phyloP scores from a whole-genome alignment of 768 basidiomycete species.

The Lactifluus pinguis region DNA sequence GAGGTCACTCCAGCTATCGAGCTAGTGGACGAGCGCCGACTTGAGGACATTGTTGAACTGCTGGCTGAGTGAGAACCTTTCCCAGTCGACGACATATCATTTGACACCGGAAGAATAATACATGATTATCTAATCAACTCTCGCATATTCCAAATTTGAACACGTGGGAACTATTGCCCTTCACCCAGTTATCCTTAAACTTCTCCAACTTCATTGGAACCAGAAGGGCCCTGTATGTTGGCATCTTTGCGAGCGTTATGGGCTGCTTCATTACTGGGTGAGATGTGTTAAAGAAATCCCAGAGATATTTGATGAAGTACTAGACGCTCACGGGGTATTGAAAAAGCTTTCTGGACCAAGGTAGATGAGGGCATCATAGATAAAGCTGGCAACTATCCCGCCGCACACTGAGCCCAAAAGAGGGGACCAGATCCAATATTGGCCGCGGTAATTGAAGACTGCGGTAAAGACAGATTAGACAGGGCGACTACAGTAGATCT shows the following conservation, averaged over 20 bases:
- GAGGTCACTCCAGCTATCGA: slow-evolving; percentile 1
- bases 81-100: background rate
- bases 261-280: background rate
- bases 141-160: no score
- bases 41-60: slow-evolving; percentile 6
- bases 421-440: slow-evolving; percentile 72
- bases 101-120: background rate
- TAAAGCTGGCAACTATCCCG: slow-evolving; percentile 41
- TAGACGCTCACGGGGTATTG: slow-evolving; percentile 41
- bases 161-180: no score
- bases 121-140: slow-evolving; percentile 11
- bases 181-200: background rate
- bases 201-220: background rate
- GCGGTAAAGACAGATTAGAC: background rate
- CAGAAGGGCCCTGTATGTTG: background rate
- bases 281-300: background rate
- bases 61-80: background rate
- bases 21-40: slow-evolving; percentile 8
- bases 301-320: background rate
- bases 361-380: slow-evolving; percentile 54
- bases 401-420: slow-evolving; percentile 52
- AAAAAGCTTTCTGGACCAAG: slow-evolving; percentile 45
- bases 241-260: background rate
- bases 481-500: background rate
- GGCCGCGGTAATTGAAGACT: slow-evolving; percentile 38